These are phyloP conservation scores for Vigna hirtella DNA, from an alignment of 306 rosid genomes.

Conservation along the genomic window DNA sequence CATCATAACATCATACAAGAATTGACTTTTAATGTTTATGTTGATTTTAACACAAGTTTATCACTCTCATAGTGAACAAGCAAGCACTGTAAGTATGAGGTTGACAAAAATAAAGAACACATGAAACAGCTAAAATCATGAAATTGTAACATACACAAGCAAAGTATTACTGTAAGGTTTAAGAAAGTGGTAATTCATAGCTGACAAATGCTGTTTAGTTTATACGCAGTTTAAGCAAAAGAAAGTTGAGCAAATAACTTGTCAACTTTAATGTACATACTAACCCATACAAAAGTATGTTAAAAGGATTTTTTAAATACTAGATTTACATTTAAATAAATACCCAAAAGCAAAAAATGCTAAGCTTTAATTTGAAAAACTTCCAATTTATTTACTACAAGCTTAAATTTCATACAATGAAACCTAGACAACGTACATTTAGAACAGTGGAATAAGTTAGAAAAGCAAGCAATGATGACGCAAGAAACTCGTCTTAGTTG, in stretches of 20 bases:
- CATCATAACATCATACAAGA: slow-evolving; percentile 17
- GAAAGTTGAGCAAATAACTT: slow-evolving; percentile 23
- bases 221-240: slow-evolving; percentile 21
- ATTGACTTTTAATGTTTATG: slow-evolving; percentile 24
- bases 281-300: background rate
- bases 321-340: background rate
- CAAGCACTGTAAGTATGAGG: background rate
- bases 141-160: slow-evolving; percentile 16
- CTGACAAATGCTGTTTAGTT: slow-evolving; percentile 11
- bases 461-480: slow-evolving; percentile 19
- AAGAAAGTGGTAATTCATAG: slow-evolving; percentile 20
- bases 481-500: slow-evolving; percentile 19
- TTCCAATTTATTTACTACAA: background rate
- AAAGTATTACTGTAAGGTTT: slow-evolving; percentile 32
- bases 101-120: slow-evolving; percentile 24
- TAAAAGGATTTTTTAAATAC: background rate
- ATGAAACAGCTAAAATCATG: slow-evolving; percentile 18
- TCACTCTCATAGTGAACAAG: slow-evolving; percentile 18
- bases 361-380: slow-evolving; percentile 9
- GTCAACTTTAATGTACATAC: slow-evolving; percentile 15
- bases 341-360: slow-evolving; percentile 9
- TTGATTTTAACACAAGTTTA: background rate
- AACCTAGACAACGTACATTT: slow-evolving; percentile 31
- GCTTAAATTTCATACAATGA: slow-evolving; percentile 30
- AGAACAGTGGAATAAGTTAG: slow-evolving; percentile 29